Evolutionary conservation across 2,329 filamentous ascomycete genomes (phyloP).

Genomic region (Fusarium cicatricum): DNA sequence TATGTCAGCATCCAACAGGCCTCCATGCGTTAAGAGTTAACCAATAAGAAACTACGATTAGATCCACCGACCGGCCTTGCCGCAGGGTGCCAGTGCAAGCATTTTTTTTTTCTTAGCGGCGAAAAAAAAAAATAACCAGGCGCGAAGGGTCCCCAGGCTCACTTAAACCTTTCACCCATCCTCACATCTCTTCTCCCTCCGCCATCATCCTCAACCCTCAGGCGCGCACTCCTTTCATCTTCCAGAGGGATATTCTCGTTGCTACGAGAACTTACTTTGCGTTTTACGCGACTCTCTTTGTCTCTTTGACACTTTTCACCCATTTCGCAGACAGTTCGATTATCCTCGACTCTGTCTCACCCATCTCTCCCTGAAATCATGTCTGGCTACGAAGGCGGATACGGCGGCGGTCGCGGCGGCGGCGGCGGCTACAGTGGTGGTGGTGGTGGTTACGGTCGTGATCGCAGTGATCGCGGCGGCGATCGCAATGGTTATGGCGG

Average conservation of each 20-base stretch:
- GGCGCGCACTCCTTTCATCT: conserved; percentile 43
- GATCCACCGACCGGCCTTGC: conserved; percentile 32
- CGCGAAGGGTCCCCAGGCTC: conserved; percentile 32
- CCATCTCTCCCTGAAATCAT: conserved; percentile 45
- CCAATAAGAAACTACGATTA: fast-evolving
- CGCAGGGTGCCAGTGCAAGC: conserved; percentile 33
- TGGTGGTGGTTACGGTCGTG: conserved; percentile 48
- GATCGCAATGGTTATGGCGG: conserved; percentile 52
- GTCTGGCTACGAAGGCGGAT: conserved; percentile 51
- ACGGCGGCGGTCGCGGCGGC: conserved; percentile 44
- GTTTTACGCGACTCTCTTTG: conserved; percentile 34
- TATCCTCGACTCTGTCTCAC: conserved; percentile 22
- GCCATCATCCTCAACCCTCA: conserved; percentile 41
- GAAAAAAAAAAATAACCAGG: conserved; percentile 41
- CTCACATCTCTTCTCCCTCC: conserved; percentile 33
- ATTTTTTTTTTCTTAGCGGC: conserved; percentile 40
- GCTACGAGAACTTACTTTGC: conserved; percentile 28
- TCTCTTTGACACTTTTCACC: conserved; percentile 14
- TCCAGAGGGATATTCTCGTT: conserved; percentile 34
- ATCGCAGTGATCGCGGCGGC: conserved; percentile 48
- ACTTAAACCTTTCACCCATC: conserved; percentile 42
- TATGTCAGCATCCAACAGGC: not conserved
- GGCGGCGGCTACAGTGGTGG: conserved; percentile 44
- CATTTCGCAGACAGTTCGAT: conserved; percentile 24
- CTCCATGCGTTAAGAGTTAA: conserved; percentile 3